phyloP scores from a whole-genome alignment of 257 asterid genomes.

The Lycium barbarum region DNA sequence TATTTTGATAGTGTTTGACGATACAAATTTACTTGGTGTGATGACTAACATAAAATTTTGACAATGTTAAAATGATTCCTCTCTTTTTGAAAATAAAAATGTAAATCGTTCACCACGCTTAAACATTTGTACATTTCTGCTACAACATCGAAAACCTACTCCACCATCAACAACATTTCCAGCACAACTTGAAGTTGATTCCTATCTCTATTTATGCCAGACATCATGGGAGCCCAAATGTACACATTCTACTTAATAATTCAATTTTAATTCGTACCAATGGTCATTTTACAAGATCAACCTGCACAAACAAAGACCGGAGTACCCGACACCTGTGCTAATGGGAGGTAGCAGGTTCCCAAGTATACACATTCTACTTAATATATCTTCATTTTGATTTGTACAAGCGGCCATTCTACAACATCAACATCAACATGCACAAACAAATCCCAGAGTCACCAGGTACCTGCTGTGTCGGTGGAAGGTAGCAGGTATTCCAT shows the following conservation, averaged over 20 bases:
- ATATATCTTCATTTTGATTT: not conserved
- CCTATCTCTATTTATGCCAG: not conserved
- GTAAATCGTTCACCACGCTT: not conserved
- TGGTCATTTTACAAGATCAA: not conserved
- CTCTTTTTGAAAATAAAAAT: no score
- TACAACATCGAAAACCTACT: not conserved
- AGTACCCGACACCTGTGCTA: no score
- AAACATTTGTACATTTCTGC: not conserved
- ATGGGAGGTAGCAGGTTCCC: not conserved
- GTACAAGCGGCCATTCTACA: not conserved
- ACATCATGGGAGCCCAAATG: not conserved
- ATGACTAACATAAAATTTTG: not conserved
- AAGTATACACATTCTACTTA: not conserved
- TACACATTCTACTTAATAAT: not conserved
- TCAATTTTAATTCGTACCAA: not conserved
- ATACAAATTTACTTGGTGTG: not conserved
- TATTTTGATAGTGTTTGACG: not conserved
- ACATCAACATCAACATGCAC: constrained; percentile 16
- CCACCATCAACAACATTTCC: not conserved
- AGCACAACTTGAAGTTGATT: not conserved
- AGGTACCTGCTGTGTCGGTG: not conserved
- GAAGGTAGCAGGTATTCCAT: constrained; percentile 18
- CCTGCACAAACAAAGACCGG: not conserved
- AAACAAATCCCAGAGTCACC: constrained; percentile 10
- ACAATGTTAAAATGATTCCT: no score